phyloP scores from a whole-genome alignment of 768 basidiomycete genomes.

The Tephrocybe sp. region DNA sequence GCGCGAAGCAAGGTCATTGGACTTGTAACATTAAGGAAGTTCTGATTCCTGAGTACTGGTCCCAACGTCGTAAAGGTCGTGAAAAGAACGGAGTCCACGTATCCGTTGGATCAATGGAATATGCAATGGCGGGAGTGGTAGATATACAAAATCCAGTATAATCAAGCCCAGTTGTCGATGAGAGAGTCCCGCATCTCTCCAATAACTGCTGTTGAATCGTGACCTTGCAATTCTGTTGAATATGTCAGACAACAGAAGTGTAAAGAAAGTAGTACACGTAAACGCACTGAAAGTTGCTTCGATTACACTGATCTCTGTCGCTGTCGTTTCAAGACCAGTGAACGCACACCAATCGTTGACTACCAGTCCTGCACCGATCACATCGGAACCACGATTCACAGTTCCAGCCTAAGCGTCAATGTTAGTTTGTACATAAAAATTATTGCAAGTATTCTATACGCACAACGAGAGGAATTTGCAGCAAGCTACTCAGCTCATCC shows the following conservation, averaged over 20 bases:
- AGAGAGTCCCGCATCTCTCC: constrained; percentile 90
- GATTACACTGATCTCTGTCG: constrained; percentile 97
- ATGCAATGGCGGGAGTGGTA: too few species aligned
- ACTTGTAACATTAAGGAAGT: too few species aligned
- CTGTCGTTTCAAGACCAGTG: constrained; percentile 99
- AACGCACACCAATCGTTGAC: constrained; percentile 99
- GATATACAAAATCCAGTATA: background rate
- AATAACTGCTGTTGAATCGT: constrained; percentile 78
- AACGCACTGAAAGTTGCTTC: constrained; percentile 95
- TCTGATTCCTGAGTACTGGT: too few species aligned
- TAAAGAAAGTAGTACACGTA: background rate
- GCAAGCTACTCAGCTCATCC: constrained; percentile 91
- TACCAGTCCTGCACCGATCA: constrained; percentile 95
- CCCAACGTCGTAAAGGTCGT: too few species aligned
- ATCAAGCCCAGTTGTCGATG: constrained; percentile 90
- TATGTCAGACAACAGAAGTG: constrained; percentile 7
- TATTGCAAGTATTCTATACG: constrained; percentile 30
- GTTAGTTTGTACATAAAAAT: background rate
- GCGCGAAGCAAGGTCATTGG: too few species aligned
- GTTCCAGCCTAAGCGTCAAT: constrained; percentile 76
- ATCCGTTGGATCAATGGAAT: too few species aligned
- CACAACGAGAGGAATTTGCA: constrained; percentile 95
- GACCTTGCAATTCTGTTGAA: constrained; percentile 79
- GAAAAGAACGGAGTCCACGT: too few species aligned
- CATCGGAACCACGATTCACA: constrained; percentile 97